Evolutionary conservation across 176 grass and related monocot genomes (phyloP).

Genomic region (Paspalum notatum): DNA sequence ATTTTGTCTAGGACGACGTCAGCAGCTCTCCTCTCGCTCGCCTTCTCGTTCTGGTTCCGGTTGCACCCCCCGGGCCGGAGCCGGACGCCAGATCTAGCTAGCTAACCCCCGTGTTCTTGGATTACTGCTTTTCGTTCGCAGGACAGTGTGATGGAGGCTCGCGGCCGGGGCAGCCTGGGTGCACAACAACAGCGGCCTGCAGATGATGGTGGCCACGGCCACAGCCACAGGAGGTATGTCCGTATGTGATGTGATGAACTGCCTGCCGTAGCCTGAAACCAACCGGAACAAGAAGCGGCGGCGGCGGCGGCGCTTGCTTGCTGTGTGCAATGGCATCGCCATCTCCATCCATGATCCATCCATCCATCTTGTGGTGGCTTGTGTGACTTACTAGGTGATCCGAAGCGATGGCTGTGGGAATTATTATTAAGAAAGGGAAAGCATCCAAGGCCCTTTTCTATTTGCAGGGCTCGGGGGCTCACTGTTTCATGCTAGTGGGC

Average conservation of each 20-base stretch:
- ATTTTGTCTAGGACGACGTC: background rate
- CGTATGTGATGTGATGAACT: slow-evolving; percentile 1
- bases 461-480: slow-evolving; percentile 5
- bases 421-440: slow-evolving; percentile 38
- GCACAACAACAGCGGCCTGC: slow-evolving; percentile 36
- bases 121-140: slow-evolving; percentile 19
- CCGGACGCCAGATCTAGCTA: slow-evolving; percentile 35
- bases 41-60: background rate
- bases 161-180: slow-evolving; percentile 36
- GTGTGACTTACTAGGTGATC: background rate
- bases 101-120: slow-evolving; percentile 5
- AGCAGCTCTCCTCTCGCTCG: background rate
- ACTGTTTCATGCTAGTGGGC: slow-evolving; percentile 41
- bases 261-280: slow-evolving; percentile 10
- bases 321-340: background rate
- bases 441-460: slow-evolving; percentile 51
- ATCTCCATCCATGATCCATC: no score
- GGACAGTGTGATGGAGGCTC: slow-evolving; percentile 37
- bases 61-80: slow-evolving; percentile 25
- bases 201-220: background rate
- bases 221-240: slow-evolving; percentile 54
- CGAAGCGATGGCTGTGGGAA: background rate
- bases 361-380: background rate
- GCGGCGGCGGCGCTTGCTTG: background rate
- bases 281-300: background rate